phyloP scores from a whole-genome alignment of 495 filamentous ascomycete genomes.

The Collariella sp. region DNA sequence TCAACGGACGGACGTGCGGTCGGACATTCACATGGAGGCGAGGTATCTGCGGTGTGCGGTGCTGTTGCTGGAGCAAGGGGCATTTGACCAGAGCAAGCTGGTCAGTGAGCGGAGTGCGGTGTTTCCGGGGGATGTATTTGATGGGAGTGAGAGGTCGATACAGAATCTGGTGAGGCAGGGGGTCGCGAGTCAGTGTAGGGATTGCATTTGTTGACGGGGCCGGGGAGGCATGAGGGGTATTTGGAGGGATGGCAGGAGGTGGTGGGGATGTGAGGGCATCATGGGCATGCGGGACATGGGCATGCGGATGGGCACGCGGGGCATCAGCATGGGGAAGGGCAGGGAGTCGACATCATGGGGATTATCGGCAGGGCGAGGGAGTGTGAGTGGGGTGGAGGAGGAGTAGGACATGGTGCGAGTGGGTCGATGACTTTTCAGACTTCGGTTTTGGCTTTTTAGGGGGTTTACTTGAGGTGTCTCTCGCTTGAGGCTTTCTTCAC shows the following conservation, averaged over 20 bases:
- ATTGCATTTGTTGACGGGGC: slow-evolving; percentile 22
- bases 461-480: neutral
- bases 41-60: slow-evolving; percentile 28
- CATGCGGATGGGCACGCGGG: too few species aligned
- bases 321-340: too few species aligned
- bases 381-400: neutral
- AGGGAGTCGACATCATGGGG: neutral
- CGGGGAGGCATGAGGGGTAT: slow-evolving; percentile 9
- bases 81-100: slow-evolving; percentile 30
- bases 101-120: slow-evolving; percentile 25
- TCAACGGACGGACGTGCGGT: slow-evolving; percentile 28
- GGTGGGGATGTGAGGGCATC: neutral
- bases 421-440: slow-evolving; percentile 25
- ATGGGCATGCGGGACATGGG: too few species aligned
- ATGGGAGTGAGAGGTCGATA: slow-evolving; percentile 26
- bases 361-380: neutral
- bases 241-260: neutral
- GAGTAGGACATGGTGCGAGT: neutral
- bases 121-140: slow-evolving; percentile 27
- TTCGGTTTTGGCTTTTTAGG: slow-evolving; percentile 5
- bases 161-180: slow-evolving; percentile 24
- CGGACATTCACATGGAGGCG: slow-evolving; percentile 31
- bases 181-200: slow-evolving; percentile 24
- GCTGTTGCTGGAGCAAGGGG: slow-evolving; percentile 25
- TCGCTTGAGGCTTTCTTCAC: neutral